phyloP scores from a whole-genome alignment of 768 basidiomycete genomes.

The Boletus rubropictus region DNA sequence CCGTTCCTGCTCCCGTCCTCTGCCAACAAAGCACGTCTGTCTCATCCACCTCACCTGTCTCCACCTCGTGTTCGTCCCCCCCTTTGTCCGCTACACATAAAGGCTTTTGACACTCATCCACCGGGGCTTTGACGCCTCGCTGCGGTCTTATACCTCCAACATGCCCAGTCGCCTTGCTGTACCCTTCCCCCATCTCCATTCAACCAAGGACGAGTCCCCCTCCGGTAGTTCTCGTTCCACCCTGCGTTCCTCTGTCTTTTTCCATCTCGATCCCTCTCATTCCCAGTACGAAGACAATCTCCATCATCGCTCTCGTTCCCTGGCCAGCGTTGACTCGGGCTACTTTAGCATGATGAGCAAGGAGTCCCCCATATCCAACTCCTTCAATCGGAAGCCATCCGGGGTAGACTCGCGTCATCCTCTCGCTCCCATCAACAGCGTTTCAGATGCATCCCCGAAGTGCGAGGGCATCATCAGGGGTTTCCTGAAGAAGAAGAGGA shows the following conservation, averaged over 20 bases:
- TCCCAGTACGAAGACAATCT: constrained; percentile 1
- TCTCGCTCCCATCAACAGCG: constrained; percentile 5
- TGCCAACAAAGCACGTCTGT: constrained; percentile 5
- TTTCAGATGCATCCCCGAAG: constrained; percentile 13
- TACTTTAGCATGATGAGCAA: constrained; percentile 27
- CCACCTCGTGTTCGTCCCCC: constrained; percentile 4
- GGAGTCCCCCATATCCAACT: constrained; percentile 10
- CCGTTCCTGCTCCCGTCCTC: constrained; percentile 4
- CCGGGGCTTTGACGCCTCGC: constrained; percentile 19
- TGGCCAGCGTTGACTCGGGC: constrained; percentile 26
- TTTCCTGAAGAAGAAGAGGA: constrained; percentile 21
- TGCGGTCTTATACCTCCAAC: constrained; percentile 11
- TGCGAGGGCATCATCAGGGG: constrained; percentile 18
- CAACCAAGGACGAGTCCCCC: constrained; percentile 6
- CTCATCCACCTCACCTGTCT: neutral
- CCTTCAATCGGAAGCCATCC: constrained; percentile 10
- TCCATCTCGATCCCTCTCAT: constrained; percentile 1
- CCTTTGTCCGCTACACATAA: constrained; percentile 27
- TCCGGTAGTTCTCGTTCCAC: constrained; percentile 13
- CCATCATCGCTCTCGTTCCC: constrained; percentile 16
- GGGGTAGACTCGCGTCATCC: constrained; percentile 10
- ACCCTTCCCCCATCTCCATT: constrained; percentile 12
- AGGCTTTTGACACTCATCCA: constrained; percentile 19
- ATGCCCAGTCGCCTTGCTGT: constrained; percentile 18
- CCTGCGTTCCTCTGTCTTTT: constrained; percentile 19